phyloP scores from a whole-genome alignment of 108 stramenopile genomes.

The Nannochloropsis salina region DNA sequence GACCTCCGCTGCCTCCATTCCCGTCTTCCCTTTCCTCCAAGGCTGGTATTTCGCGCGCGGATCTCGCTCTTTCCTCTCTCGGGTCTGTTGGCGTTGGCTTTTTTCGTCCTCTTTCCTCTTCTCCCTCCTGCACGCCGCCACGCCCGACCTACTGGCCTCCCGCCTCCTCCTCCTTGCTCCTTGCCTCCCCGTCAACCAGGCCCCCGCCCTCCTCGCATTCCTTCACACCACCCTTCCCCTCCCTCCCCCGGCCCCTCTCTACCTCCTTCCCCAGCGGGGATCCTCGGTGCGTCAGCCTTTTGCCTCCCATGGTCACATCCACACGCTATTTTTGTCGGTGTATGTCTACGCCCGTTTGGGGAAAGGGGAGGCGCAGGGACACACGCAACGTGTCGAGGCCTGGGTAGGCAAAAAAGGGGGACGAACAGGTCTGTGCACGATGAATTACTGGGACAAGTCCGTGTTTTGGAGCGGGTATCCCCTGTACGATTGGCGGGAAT shows the following conservation, averaged over 20 bases:
- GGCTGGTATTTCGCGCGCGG: not conserved
- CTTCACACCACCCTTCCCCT: not conserved
- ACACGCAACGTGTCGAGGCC: not conserved
- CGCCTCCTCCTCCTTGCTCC: slow-evolving; percentile 12
- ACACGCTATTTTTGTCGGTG: not conserved
- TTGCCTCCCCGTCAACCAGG: not conserved
- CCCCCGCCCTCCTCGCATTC: not conserved
- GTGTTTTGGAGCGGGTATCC: slow-evolving; percentile 8
- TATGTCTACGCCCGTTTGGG: not conserved
- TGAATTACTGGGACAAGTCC: not conserved
- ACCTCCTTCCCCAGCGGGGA: not conserved
- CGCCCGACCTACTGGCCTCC: not conserved
- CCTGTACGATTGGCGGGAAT: not conserved
- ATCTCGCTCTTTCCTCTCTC: not conserved
- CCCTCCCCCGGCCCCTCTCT: slow-evolving; percentile 9
- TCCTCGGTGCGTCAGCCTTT: not conserved
- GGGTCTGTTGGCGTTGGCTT: not conserved
- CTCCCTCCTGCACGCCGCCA: not conserved
- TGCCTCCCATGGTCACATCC: not conserved
- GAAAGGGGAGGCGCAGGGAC: not conserved
- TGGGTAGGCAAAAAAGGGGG: not conserved
- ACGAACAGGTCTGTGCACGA: not conserved
- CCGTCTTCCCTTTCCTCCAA: slow-evolving; percentile 2
- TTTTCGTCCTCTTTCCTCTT: not conserved
- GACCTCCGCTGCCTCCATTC: not conserved